Evolutionary conservation across 2,329 filamentous ascomycete genomes (phyloP), one percentile per base, ranked within the genome.

Genomic region (Aspergillus sp.): DNA sequence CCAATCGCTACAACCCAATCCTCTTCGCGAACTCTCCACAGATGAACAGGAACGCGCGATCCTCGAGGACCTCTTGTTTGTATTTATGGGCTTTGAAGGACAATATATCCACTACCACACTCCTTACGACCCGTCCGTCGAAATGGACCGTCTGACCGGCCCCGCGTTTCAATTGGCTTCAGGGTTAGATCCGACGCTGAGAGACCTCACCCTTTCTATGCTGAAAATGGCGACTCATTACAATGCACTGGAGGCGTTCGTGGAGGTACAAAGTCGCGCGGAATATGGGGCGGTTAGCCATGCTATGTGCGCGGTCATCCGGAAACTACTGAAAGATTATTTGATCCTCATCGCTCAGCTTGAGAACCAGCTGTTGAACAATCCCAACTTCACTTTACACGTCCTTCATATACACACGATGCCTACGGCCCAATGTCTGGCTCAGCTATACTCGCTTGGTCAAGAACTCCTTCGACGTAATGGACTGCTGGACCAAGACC

Each of bases 31-130:
- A 49, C 72, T 97, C 50, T 83, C 83, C 0, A 73, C 94, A 23
- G 86, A 94, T 55, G 80, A 81, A 2, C 93, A 98, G 67, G 93
- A 98, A 70, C 81, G 83, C 20, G 86, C 83, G 7, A 85, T 98
- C 42, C 76, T 97, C 39, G 90, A 96, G 58, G 93, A 98, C 60
- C 71, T 98, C 13, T 71, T 97, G 32, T 96, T 91, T 63, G 90
- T 95, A 4, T 94, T 97, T 60, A 96, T 98, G 90, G 93, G 93
- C 20, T 95, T 90, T 54, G 93, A 98, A 69, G 93, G 93, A n/a
- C 90, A 95, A 66, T 97, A 97, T 64, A 87, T 98, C 52, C 86
- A 88, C 47, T 97, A 89, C 64, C 80, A 80, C 49, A 86, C 88
- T 56, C 80, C 81, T 7, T 97, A 95, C 65, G 84, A 95, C 57